phyloP scores from a whole-genome alignment of 2,329 filamentous ascomycete species.

The Myriangium duriaei region DNA sequence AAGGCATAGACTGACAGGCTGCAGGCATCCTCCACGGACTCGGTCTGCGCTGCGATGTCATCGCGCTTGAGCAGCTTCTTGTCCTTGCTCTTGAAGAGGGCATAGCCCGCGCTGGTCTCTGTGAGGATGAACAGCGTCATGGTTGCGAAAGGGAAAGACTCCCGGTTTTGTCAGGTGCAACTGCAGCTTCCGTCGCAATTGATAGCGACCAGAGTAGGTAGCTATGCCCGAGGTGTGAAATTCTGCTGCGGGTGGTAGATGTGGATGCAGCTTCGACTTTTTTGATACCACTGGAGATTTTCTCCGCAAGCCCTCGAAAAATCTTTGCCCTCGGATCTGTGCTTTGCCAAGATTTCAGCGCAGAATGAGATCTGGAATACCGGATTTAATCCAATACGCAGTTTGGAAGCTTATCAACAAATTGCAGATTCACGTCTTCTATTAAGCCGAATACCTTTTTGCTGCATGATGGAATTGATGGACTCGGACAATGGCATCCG shows the following conservation, averaged over 20 bases:
- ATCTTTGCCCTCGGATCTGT: not conserved
- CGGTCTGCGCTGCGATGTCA: conserved; percentile 61
- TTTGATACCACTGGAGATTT: not conserved
- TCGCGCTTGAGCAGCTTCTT: conserved; percentile 93
- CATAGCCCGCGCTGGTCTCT: conserved; percentile 93
- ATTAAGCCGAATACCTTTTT: too few species aligned
- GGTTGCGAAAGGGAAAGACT: conserved; percentile 10
- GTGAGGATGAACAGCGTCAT: conserved; percentile 66
- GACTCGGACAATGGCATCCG: conserved; percentile 6
- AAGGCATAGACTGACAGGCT: conserved; percentile 46
- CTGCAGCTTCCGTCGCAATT: not conserved
- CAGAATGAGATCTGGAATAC: not conserved
- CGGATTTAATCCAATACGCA: too few species aligned
- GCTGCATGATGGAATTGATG: not conserved
- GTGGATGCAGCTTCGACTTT: too few species aligned
- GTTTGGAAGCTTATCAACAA: too few species aligned
- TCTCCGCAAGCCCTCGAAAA: not conserved
- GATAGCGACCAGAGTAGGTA: too few species aligned
- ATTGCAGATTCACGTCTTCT: too few species aligned
- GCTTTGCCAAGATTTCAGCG: not conserved
- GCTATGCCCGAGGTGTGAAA: too few species aligned
- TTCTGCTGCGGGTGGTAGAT: too few species aligned
- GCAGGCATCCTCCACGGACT: conserved; percentile 71
- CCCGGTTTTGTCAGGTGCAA: not conserved
- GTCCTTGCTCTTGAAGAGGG: conserved; percentile 95